These are phyloP conservation scores for Erythrophleum fordii DNA, from an alignment of 306 rosid species.

Conservation along the genomic window DNA sequence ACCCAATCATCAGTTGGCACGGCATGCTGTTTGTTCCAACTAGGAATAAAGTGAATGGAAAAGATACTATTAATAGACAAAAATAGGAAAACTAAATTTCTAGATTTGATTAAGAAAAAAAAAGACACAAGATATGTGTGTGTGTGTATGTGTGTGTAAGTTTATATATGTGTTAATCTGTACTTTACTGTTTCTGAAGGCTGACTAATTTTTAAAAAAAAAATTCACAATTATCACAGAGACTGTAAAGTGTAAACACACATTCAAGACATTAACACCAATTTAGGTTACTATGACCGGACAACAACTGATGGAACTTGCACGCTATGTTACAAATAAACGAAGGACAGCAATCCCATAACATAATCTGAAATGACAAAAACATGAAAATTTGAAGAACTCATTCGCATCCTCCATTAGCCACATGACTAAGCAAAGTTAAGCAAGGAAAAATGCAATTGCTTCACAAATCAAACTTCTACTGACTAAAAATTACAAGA, in stretches of 20 bases:
- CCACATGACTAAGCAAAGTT: neutral
- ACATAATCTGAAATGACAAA: neutral
- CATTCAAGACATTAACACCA: conserved; percentile 9
- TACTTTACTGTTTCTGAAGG: neutral
- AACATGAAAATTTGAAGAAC: neutral
- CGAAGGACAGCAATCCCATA: neutral
- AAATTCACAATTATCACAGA: neutral
- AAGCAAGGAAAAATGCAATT: neutral
- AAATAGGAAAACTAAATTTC: neutral
- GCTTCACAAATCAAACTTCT: neutral
- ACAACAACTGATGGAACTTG: conserved; percentile 6
- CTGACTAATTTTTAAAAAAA: neutral
- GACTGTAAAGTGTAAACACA: neutral
- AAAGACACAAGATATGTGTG: neutral
- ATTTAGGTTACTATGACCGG: conserved; percentile 14
- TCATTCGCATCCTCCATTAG: neutral
- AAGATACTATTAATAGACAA: conserved; percentile 3
- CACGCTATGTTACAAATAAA: neutral
- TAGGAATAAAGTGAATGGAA: conserved; percentile 47
- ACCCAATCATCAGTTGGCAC: conserved; percentile 95
- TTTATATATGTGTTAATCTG: too few species aligned
- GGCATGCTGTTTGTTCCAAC: conserved; percentile 88
- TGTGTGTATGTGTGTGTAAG: neutral
- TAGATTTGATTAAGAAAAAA: conserved; percentile 13
- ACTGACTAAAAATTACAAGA: neutral